phyloP scores from a whole-genome alignment of 306 rosid species.

The Mimosa bimucronata region DNA sequence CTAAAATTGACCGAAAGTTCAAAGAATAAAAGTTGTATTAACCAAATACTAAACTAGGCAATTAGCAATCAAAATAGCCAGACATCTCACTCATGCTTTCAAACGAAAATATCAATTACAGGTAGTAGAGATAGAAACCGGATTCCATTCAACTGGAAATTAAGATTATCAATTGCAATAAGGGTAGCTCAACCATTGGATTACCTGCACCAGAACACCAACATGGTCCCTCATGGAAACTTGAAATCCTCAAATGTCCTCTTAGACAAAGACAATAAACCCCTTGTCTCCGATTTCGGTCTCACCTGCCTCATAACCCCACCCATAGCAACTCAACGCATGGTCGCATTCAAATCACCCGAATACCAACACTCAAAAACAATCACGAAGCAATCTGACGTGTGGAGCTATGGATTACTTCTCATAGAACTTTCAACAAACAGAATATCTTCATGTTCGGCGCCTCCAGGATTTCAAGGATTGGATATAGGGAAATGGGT shows the following conservation, averaged over 20 bases:
- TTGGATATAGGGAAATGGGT: constrained; percentile 50
- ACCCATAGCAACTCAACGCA: constrained; percentile 46
- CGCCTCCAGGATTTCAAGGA: constrained; percentile 43
- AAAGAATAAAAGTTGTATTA: no score
- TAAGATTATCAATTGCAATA: constrained; percentile 49
- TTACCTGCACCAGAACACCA: constrained; percentile 49
- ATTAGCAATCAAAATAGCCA: neutral
- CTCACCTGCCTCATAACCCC: constrained; percentile 48
- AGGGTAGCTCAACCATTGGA: constrained; percentile 52
- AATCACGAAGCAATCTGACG: constrained; percentile 49
- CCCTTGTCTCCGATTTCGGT: constrained; percentile 52
- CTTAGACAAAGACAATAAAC: constrained; percentile 44
- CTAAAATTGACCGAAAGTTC: no score
- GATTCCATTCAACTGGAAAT: constrained; percentile 51
- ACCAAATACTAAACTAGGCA: no score
- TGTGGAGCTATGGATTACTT: constrained; percentile 61
- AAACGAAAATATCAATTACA: neutral
- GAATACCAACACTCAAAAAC: constrained; percentile 39
- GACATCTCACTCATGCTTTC: neutral
- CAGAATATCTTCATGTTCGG: constrained; percentile 40
- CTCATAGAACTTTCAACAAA: constrained; percentile 55
- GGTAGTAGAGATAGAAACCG: constrained; percentile 2
- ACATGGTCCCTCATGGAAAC: constrained; percentile 51
- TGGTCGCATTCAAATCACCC: constrained; percentile 39
- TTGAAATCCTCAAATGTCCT: constrained; percentile 55